Conservation (phyloP, 345 rosid genomes). For the Triadica sebifera region DNA sequence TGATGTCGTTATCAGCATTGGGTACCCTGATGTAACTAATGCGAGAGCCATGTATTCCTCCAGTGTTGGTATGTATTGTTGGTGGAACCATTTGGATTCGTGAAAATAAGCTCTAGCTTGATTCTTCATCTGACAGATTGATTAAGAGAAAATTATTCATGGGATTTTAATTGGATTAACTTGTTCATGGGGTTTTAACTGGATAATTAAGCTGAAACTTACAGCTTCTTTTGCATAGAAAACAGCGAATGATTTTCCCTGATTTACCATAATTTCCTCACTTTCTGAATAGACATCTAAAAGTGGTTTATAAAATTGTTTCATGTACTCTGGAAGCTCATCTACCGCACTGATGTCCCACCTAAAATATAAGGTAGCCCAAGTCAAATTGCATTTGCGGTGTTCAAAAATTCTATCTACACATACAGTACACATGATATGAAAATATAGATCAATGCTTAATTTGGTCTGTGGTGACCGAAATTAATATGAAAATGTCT, state of each 20-base stretch:
- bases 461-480: too few relatives aligned
- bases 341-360: not conserved
- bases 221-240: constrained; percentile 7
- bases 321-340: constrained; percentile 15
- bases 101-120: constrained; percentile 14
- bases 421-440: too few relatives aligned
- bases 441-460: too few relatives aligned
- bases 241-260: not conserved
- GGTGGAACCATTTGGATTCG: constrained; percentile 35
- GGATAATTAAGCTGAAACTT: not conserved
- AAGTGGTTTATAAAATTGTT: not conserved
- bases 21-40: constrained; percentile 8
- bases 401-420: too few relatives aligned
- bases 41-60: constrained; percentile 35
- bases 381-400: too few relatives aligned
- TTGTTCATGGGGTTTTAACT: not conserved
- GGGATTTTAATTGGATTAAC: not conserved
- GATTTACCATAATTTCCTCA: not conserved
- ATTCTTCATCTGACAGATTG: constrained; percentile 13
- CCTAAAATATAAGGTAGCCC: not conserved
- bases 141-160: not conserved
- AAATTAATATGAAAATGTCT: too few relatives aligned
- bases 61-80: constrained; percentile 20
- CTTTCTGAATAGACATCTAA: constrained; percentile 1
- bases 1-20: constrained; percentile 15